Evolutionary conservation across 345 rosid genomes (phyloP).

Genomic region (Rhodamnia rubescens): DNA sequence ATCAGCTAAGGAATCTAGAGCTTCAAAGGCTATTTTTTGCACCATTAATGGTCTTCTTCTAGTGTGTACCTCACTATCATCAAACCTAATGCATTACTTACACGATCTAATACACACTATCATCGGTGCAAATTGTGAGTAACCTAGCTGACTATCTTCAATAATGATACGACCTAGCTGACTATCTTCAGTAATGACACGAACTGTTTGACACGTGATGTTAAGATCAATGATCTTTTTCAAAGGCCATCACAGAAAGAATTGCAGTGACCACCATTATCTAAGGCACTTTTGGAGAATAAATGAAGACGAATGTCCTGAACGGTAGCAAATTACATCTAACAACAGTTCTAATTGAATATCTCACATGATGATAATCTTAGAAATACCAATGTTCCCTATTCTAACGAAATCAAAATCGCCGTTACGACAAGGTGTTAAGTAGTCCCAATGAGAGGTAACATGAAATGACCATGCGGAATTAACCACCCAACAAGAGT

Average conservation of each 20-base stretch:
- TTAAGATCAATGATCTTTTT: not conserved
- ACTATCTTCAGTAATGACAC: not conserved
- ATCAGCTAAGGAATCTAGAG: too few species aligned
- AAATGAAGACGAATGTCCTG: not conserved
- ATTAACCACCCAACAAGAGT: not conserved
- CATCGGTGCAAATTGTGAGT: not conserved
- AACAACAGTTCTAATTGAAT: not conserved
- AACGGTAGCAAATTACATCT: not conserved
- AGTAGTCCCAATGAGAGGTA: not conserved
- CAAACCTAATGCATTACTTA: too few species aligned
- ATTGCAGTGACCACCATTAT: not conserved
- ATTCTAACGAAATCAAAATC: not conserved
- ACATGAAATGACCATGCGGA: not conserved
- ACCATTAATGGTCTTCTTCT: too few species aligned
- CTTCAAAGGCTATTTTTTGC: too few species aligned
- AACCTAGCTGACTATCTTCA: not conserved
- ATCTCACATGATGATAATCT: not conserved
- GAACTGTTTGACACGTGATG: not conserved
- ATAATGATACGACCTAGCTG: too few species aligned
- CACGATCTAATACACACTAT: too few species aligned
- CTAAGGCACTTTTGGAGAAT: not conserved
- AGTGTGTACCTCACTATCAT: too few species aligned
- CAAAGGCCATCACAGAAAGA: rapidly evolving
- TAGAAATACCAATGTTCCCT: not conserved
- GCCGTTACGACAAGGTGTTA: rapidly evolving